A percentile compares a stretch with the other conserved stretches of the same genome.
phyloP scores from a whole-genome alignment of 768 basidiomycete species.

The Rhizopogon salebrosus region DNA sequence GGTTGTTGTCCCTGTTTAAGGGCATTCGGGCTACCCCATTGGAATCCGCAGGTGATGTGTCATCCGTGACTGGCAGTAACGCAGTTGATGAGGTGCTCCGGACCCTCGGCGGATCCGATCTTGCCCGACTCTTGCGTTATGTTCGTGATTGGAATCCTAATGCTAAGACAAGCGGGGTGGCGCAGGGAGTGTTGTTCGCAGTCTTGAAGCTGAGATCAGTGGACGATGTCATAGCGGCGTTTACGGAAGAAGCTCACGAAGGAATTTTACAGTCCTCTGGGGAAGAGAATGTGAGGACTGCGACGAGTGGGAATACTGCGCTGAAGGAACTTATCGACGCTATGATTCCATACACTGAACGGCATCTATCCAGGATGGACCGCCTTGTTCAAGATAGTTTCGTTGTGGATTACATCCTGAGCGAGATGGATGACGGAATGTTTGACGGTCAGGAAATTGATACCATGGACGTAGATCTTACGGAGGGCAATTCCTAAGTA shows the following conservation, averaged over 20 bases:
- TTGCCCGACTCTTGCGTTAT: conserved; percentile 77
- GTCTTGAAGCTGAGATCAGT: conserved; percentile 72
- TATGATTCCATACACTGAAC: conserved; percentile 89
- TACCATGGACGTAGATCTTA: conserved; percentile 35
- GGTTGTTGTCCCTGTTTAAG: conserved; percentile 75
- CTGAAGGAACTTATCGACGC: conserved; percentile 79
- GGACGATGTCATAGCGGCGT: conserved; percentile 69
- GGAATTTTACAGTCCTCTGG: conserved; percentile 12
- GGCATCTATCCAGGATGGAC: conserved; percentile 84
- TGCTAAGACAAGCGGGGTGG: conserved; percentile 79
- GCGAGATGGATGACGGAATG: conserved; percentile 83
- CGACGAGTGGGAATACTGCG: conserved; percentile 19
- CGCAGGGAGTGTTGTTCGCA: conserved; percentile 79
- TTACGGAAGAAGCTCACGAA: conserved; percentile 28
- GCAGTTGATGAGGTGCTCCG: conserved; percentile 82
- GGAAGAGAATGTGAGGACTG: conserved; percentile 26
- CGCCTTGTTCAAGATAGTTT: conserved; percentile 92
- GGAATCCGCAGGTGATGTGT: conserved; percentile 6
- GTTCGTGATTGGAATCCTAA: conserved; percentile 94
- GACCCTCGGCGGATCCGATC: conserved; percentile 64
- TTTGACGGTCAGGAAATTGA: conserved; percentile 45
- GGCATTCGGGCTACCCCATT: conserved; percentile 40
- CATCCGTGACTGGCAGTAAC: conserved; percentile 57
- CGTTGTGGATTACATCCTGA: conserved; percentile 83
- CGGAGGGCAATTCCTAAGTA: not conserved